Evolutionary conservation across 768 basidiomycete species (phyloP).

Genomic region (Hysterangium stoloniferum): DNA sequence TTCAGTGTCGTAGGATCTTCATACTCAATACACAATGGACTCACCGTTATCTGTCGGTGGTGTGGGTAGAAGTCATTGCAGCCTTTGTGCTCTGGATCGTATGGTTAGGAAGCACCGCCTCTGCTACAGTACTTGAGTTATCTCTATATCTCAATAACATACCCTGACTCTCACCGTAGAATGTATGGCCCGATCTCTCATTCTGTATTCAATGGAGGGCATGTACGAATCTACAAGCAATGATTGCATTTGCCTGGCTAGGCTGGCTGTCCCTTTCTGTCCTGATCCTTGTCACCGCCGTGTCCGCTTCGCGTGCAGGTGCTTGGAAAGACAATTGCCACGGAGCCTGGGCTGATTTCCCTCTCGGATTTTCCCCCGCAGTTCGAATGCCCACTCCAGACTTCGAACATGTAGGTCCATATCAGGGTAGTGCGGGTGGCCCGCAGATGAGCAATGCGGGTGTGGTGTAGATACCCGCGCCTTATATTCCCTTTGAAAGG

Average conservation of each 20-base stretch:
- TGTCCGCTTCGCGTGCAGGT: neutral
- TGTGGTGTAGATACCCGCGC: too few relatives aligned
- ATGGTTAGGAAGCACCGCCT: slow-evolving; percentile 24
- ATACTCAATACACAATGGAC: slow-evolving; percentile 1
- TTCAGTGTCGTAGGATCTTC: slow-evolving; percentile 5
- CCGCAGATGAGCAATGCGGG: too few relatives aligned
- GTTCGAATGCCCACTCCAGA: too few relatives aligned
- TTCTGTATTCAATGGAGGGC: slow-evolving; percentile 21
- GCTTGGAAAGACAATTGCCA: slow-evolving; percentile 9
- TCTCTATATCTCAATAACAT: neutral
- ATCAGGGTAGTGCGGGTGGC: too few relatives aligned
- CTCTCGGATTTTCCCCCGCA: too few relatives aligned
- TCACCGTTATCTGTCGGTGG: slow-evolving; percentile 6
- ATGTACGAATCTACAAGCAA: slow-evolving; percentile 23
- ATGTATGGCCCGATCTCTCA: slow-evolving; percentile 22
- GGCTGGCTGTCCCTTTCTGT: slow-evolving; percentile 21
- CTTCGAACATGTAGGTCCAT: too few relatives aligned
- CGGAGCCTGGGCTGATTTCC: slow-evolving; percentile 7
- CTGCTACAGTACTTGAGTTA: slow-evolving; percentile 18
- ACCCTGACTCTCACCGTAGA: slow-evolving; percentile 12
- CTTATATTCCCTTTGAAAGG: too few relatives aligned
- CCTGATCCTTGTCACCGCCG: slow-evolving; percentile 16
- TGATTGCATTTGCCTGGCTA: slow-evolving; percentile 27
- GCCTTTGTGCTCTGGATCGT: slow-evolving; percentile 21
- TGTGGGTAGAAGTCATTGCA: slow-evolving; percentile 18